Conservation (phyloP, 2,329 filamentous ascomycete species). For the Epichloe elymi region DNA sequence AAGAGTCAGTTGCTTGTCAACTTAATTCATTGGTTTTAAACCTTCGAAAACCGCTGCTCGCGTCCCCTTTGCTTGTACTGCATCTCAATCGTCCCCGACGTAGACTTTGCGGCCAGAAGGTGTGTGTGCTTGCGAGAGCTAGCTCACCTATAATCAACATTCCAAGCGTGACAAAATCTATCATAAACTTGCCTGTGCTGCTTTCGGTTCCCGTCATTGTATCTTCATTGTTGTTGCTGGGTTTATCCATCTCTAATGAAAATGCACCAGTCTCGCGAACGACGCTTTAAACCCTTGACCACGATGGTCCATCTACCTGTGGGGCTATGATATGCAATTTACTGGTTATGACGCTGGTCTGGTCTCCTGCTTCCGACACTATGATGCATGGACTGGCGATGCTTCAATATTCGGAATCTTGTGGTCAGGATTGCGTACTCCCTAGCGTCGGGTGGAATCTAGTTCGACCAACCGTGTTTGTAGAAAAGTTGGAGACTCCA, state of each 20-base stretch:
- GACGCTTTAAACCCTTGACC: background rate
- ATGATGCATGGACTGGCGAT: too few species aligned
- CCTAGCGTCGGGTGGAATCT: too few species aligned
- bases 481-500: too few species aligned
- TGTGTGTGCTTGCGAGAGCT: slow-evolving; percentile 13
- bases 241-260: background rate
- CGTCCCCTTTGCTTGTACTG: background rate
- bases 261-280: too few species aligned
- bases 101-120: background rate
- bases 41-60: background rate
- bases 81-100: background rate
- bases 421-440: too few species aligned
- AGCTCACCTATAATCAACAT: slow-evolving; percentile 60
- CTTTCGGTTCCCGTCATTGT: background rate
- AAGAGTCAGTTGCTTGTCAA: background rate
- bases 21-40: background rate
- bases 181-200: background rate
- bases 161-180: slow-evolving; percentile 57
- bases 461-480: too few species aligned
- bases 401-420: too few species aligned
- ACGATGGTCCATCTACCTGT: background rate
- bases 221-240: background rate
- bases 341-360: too few species aligned
- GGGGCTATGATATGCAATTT: too few species aligned
- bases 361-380: too few species aligned